Evolutionary conservation across 2,329 filamentous ascomycete species (phyloP), one percentile per base, ranked within the genome.

Genomic region (Rhynchosporium graminicola): DNA sequence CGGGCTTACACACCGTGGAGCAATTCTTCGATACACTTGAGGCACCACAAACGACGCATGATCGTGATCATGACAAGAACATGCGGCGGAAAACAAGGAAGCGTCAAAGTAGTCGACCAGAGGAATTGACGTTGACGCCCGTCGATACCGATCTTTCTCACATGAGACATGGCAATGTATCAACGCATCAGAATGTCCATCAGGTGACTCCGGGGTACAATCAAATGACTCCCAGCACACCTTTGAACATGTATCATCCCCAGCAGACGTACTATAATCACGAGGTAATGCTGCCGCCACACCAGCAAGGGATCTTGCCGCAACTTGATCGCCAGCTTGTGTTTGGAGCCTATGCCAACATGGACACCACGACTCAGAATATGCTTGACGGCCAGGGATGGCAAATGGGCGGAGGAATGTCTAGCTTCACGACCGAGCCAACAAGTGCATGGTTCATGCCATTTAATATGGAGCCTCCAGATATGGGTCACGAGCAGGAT

Each of bases 1-100:
- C 91, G 2, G 91, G 96, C 73, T 80, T 97, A n/a, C 91, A 95
- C 72, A 96, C 91, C 3, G 92, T 97, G 0, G 93, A 97, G 71
- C 92, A 98, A 69, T 97, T 96, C 77, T 94, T 98, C 73, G 90
- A 90, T 5, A 91, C 87, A 55, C 79, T 96, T 43, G 90, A 88
- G 0, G 88, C 89, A 12, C 83, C 85, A 63, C 77, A 79, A 36
- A 26, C 62, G 67, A 72, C 74, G 63, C 72, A 69, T 59, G 71
- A 73, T 46, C 66, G 64, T 55, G 66, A 67, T 29, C 26, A 60
- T n/a, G 57, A 33, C 33, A 65, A 67, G 51, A 48, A 47, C 26
- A 31, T 67, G 12, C 79, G 79, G 68, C 74, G 77, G 48, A 79
- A 79, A 67, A 67, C 70, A 65, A 76, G 71, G 70, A 82, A 76